Conservation (phyloP, 305 asterid species). For the Andrographis paniculata region DNA sequence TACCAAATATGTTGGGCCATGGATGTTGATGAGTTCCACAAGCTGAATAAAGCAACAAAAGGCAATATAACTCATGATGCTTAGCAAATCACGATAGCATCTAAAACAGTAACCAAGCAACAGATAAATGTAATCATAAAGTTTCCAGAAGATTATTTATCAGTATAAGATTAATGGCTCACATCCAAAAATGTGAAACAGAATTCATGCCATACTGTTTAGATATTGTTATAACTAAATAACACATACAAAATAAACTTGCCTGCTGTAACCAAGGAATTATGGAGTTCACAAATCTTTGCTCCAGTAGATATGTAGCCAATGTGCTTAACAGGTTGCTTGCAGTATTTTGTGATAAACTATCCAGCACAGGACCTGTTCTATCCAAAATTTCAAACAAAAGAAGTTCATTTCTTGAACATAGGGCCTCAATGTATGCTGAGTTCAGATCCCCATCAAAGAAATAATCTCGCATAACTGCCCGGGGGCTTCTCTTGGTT, state of each 20-base stretch:
- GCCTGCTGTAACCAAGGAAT: conserved; percentile 98
- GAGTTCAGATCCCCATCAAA: conserved; percentile 66
- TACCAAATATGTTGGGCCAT: conserved; percentile 45
- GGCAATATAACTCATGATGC: not conserved
- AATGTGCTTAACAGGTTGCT: conserved; percentile 51
- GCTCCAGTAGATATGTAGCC: conserved; percentile 58
- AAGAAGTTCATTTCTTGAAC: conserved; percentile 62
- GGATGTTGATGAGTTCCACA: conserved; percentile 54
- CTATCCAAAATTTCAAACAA: conserved; percentile 81
- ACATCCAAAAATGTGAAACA: not conserved
- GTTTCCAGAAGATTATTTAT: no score
- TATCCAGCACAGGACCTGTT: conserved; percentile 83
- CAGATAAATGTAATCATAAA: not conserved
- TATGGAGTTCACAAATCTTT: conserved; percentile 59
- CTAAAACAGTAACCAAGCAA: not conserved
- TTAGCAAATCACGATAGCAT: not conserved
- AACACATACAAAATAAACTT: conserved; percentile 24
- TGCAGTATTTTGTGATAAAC: conserved; percentile 59
- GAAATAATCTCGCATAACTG: conserved; percentile 43
- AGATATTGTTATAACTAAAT: no score
- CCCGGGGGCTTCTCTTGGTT: conserved; percentile 40
- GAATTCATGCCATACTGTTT: no score
- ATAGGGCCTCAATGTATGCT: conserved; percentile 73
- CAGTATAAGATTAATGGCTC: no score
- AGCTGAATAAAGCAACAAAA: conserved; percentile 35